phyloP scores from a whole-genome alignment of 2,329 filamentous ascomycete genomes.

The Dactylellina leptospora region DNA sequence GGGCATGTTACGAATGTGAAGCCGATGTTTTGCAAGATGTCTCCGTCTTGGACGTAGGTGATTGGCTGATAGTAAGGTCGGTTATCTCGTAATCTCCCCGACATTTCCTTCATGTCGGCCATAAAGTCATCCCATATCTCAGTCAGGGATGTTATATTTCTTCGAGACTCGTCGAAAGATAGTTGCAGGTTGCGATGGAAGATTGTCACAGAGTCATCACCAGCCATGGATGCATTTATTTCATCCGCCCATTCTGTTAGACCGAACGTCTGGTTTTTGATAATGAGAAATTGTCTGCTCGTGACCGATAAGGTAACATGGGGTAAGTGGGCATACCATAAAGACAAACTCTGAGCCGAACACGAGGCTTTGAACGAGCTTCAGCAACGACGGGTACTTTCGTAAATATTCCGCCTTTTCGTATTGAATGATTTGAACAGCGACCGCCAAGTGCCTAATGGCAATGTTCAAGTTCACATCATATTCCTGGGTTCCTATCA shows the following conservation, averaged over 20 bases:
- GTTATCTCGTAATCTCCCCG: conserved; percentile 3
- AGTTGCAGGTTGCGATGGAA: neutral
- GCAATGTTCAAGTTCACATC: neutral
- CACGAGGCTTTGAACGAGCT: neutral
- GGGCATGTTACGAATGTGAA: no score
- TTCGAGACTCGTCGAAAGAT: neutral
- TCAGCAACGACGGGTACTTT: neutral
- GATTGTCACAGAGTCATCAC: neutral
- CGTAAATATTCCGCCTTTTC: neutral
- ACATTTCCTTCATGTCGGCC: neutral
- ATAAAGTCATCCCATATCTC: neutral
- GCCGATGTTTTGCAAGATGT: no score
- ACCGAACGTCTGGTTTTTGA: neutral
- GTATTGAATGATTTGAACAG: neutral
- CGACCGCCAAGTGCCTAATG: neutral
- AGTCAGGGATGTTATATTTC: neutral
- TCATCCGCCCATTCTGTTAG: neutral
- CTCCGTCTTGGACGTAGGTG: neutral
- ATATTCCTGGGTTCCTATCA: neutral
- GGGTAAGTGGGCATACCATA: neutral
- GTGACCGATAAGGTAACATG: no score
- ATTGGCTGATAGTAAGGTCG: conserved; percentile 1
- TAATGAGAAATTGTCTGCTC: no score
- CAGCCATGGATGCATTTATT: neutral
- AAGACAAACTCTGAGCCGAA: neutral